Conservation (phyloP, 1,284 basidiomycete genomes). For the Apiotrichum veenhuisii region DNA sequence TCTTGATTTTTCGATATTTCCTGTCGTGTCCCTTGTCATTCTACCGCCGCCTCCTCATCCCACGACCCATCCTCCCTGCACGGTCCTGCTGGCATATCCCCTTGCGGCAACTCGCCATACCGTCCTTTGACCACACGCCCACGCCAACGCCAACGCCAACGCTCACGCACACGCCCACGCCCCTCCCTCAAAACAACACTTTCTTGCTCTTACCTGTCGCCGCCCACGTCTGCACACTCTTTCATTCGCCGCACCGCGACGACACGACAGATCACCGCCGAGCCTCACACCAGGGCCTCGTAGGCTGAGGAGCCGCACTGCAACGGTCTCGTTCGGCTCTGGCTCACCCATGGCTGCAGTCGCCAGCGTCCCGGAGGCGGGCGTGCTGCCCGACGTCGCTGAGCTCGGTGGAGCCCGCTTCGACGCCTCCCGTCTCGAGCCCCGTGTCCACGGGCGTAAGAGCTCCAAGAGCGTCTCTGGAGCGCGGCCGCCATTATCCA, state of each 20-base stretch:
- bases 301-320: slow-evolving; percentile 23
- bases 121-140: not conserved
- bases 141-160: not conserved
- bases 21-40: not conserved
- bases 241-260: not conserved
- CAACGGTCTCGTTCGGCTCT: slow-evolving; percentile 30
- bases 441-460: slow-evolving; percentile 11
- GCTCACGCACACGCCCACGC: no score
- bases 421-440: slow-evolving; percentile 6
- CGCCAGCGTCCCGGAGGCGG: not conserved
- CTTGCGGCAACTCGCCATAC: not conserved
- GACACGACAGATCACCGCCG: slow-evolving; percentile 42
- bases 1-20: not conserved
- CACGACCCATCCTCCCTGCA: not conserved
- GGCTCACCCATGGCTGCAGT: not conserved
- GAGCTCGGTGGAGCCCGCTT: slow-evolving; percentile 1
- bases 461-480: slow-evolving; percentile 28
- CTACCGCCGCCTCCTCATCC: not conserved
- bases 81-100: not conserved
- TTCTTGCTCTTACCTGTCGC: not conserved
- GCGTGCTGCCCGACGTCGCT: not conserved
- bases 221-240: no score
- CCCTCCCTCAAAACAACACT: not conserved
- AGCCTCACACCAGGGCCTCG: slow-evolving; percentile 34
- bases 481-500: slow-evolving; percentile 19